phyloP scores from a whole-genome alignment of 2,329 filamentous ascomycete species.

The Delphinella strobiligena region DNA sequence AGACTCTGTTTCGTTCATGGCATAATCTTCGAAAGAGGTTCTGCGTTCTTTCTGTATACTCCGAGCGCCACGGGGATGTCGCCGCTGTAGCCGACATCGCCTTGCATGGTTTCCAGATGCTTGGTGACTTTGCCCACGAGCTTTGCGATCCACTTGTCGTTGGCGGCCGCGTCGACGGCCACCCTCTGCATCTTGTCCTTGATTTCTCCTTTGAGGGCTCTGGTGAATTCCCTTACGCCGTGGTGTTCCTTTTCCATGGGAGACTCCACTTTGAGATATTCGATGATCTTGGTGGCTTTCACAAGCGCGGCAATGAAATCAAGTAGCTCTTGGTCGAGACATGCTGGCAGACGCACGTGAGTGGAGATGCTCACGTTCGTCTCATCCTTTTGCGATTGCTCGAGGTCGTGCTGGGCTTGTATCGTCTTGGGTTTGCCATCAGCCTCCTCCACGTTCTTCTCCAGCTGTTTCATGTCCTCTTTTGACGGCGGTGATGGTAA shows the following conservation, averaged over 20 bases:
- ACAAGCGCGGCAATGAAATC: conserved; percentile 43
- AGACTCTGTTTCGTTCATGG: too few relatives aligned
- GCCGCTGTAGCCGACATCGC: conserved; percentile 39
- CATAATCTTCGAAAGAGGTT: conserved; percentile 23
- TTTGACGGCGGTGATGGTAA: conserved; percentile 30
- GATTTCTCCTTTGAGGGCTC: conserved; percentile 15
- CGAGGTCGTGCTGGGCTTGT: conserved; percentile 27
- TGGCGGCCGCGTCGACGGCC: conserved; percentile 21
- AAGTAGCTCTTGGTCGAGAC: conserved; percentile 40
- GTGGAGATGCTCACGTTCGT: conserved; percentile 35
- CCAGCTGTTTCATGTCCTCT: conserved; percentile 20
- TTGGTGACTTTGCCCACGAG: conserved; percentile 39
- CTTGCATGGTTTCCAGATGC: conserved; percentile 37
- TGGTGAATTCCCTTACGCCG: conserved; percentile 18
- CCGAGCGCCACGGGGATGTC: conserved; percentile 33
- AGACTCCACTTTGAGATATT: conserved; percentile 33
- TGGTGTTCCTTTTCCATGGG: conserved; percentile 18
- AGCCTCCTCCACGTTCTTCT: conserved; percentile 28
- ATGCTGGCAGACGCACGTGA: conserved; percentile 37
- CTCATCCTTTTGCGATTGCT: conserved; percentile 34
- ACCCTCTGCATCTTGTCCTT: conserved; percentile 15
- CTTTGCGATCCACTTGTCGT: conserved; percentile 44
- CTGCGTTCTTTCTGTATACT: conserved; percentile 24
- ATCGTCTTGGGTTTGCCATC: conserved; percentile 32
- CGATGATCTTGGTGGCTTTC: conserved; percentile 47